phyloP scores from a whole-genome alignment of 306 rosid species.

The Elaeagnus macrophylla region DNA sequence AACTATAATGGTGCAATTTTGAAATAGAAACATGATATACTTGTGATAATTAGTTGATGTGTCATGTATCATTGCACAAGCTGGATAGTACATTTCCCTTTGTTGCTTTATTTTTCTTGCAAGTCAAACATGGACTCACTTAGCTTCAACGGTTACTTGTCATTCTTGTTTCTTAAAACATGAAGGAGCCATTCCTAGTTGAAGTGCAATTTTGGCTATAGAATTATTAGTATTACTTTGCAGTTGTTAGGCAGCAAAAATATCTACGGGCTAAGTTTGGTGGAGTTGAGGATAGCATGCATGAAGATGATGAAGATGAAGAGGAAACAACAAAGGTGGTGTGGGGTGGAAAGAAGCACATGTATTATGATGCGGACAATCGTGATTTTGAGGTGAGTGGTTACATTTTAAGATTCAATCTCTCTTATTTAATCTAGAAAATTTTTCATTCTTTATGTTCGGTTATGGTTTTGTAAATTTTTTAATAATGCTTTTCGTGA shows the following conservation, averaged over 20 bases:
- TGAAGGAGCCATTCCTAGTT: neutral
- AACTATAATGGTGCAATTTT: too few relatives aligned
- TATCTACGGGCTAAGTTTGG: slow-evolving; percentile 52
- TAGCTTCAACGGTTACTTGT: too few relatives aligned
- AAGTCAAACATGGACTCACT: too few relatives aligned
- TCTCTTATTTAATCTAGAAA: too few relatives aligned
- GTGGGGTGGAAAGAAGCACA: slow-evolving; percentile 35
- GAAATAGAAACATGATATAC: too few relatives aligned
- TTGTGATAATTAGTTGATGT: too few relatives aligned
- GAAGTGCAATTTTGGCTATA: slow-evolving; percentile 3
- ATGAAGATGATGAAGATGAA: slow-evolving; percentile 49
- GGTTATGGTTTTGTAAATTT: neutral
- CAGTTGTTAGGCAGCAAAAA: slow-evolving; percentile 56
- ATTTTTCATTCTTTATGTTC: neutral
- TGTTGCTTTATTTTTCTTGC: too few relatives aligned
- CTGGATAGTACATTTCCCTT: too few relatives aligned
- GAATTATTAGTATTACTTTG: slow-evolving; percentile 13
- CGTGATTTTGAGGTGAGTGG: slow-evolving; percentile 60
- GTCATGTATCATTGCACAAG: too few relatives aligned
- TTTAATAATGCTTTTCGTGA: neutral
- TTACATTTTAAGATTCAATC: neutral
- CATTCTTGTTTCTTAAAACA: neutral
- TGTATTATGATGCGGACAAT: slow-evolving; percentile 67
- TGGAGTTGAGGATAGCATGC: slow-evolving; percentile 52
- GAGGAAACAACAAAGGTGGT: slow-evolving; percentile 37